A percentile compares a stretch with the other conserved stretches of the same genome.
Evolutionary conservation across 371 early-diverging fungal genomes (phyloP).

Genomic region (Zychaea mexicana): DNA sequence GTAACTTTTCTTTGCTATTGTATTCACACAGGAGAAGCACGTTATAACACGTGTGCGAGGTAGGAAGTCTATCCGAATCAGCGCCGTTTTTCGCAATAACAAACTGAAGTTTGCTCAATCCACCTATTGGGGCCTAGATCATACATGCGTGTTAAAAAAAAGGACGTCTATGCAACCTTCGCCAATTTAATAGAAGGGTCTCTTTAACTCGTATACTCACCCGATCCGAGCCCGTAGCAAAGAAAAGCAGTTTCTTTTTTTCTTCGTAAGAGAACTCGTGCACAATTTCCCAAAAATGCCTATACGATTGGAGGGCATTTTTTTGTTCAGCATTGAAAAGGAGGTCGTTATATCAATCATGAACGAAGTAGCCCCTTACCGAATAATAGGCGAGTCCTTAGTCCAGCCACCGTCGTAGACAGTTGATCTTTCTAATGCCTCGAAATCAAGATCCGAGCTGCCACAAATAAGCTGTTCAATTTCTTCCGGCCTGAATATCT

Average conservation of each 20-base stretch:
- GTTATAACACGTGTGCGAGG: conserved; percentile 91
- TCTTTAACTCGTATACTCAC: conserved; percentile 64
- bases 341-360: not conserved
- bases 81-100: conserved; percentile 98
- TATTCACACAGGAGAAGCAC: conserved; percentile 94
- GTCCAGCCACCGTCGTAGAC: conserved; percentile 90
- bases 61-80: conserved; percentile 82
- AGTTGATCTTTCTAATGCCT: conserved; percentile 80
- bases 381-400: conserved; percentile 64
- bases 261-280: conserved; percentile 79
- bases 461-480: conserved; percentile 97
- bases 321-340: conserved; percentile 4
- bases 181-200: conserved; percentile 77
- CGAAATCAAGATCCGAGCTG: conserved; percentile 85
- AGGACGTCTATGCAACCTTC: conserved; percentile 49
- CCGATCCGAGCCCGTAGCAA: conserved; percentile 98
- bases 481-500: conserved; percentile 92
- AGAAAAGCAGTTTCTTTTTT: conserved; percentile 91
- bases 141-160: too few species aligned
- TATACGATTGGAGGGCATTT: not conserved
- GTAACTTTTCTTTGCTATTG: conserved; percentile 72
- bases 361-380: conserved; percentile 24
- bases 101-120: conserved; percentile 88
- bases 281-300: conserved; percentile 94
- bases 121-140: conserved; percentile 95